Evolutionary conservation across 768 basidiomycete species (phyloP).

Genomic region (Mycena pura): DNA sequence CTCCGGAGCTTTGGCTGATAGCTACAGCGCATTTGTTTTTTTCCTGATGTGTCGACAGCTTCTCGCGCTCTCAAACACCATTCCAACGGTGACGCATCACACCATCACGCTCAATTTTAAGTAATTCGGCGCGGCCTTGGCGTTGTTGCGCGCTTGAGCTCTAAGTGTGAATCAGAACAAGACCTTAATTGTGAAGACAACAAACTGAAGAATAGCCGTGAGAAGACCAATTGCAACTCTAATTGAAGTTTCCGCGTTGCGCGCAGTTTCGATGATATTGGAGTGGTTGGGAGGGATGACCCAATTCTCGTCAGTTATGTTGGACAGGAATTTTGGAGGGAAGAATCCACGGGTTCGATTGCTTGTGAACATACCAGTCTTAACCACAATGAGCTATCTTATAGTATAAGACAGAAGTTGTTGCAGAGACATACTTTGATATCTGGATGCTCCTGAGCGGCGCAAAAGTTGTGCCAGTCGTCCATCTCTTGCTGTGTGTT

Average conservation of each 20-base stretch:
- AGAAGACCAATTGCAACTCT: slow-evolving; percentile 11
- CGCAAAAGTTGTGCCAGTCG: slow-evolving; percentile 25
- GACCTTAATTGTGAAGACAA: not conserved
- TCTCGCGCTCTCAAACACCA: not conserved
- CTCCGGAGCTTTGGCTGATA: no score
- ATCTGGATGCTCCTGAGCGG: not conserved
- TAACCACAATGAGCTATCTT: not conserved
- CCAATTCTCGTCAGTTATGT: slow-evolving; percentile 17
- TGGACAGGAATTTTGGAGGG: slow-evolving; percentile 20
- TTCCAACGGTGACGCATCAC: not conserved
- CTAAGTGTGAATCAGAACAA: not conserved
- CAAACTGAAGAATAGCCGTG: slow-evolving; percentile 5
- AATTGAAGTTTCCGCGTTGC: slow-evolving; percentile 22
- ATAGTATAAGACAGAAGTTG: not conserved
- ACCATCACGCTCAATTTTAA: not conserved
- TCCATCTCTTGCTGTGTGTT: slow-evolving; percentile 19
- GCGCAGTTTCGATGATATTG: slow-evolving; percentile 26
- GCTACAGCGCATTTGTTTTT: no score
- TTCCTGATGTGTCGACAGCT: no score
- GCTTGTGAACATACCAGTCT: slow-evolving; percentile 30
- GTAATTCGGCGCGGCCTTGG: not conserved
- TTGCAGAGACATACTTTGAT: not conserved
- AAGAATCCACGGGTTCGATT: slow-evolving; percentile 19
- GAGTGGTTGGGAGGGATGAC: slow-evolving; percentile 20
- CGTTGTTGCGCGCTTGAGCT: not conserved